Evolutionary conservation across 441 rosid species (phyloP).

Genomic region (Jatropha multifida): DNA sequence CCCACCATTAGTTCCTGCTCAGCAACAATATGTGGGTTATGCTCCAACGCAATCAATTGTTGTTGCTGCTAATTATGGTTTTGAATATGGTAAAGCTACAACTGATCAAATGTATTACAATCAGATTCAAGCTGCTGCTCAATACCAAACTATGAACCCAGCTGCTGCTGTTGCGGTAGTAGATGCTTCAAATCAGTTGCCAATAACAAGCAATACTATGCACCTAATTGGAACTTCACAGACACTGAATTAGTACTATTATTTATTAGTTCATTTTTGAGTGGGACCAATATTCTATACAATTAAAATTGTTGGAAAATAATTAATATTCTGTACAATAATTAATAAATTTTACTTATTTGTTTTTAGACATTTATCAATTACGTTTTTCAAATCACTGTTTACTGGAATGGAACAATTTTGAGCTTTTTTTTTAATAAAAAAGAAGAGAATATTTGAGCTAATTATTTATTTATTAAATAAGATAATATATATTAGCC

Average conservation of each 20-base stretch:
- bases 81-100: conserved; percentile 50
- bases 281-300: background rate
- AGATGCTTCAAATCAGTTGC: conserved; percentile 54
- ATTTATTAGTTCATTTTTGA: too few relatives aligned
- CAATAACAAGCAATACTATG: conserved; percentile 38
- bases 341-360: too few relatives aligned
- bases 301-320: background rate
- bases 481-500: too few relatives aligned
- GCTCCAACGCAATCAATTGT: conserved; percentile 63
- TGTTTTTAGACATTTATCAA: too few relatives aligned
- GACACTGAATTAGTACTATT: conserved; percentile 36
- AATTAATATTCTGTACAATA: background rate
- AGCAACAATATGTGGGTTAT: conserved; percentile 68
- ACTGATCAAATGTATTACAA: conserved; percentile 52
- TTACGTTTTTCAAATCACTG: too few relatives aligned
- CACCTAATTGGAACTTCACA: conserved; percentile 68
- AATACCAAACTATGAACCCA: conserved; percentile 71
- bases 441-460: too few relatives aligned
- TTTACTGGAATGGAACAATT: too few relatives aligned
- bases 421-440: too few relatives aligned
- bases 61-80: conserved; percentile 50
- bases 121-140: conserved; percentile 49
- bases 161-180: conserved; percentile 61
- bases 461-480: too few relatives aligned
- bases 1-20: conserved; percentile 57